Base-by-base conservation (phyloP, 345 rosid genomes). In the Lepidium aucheri region DNA sequence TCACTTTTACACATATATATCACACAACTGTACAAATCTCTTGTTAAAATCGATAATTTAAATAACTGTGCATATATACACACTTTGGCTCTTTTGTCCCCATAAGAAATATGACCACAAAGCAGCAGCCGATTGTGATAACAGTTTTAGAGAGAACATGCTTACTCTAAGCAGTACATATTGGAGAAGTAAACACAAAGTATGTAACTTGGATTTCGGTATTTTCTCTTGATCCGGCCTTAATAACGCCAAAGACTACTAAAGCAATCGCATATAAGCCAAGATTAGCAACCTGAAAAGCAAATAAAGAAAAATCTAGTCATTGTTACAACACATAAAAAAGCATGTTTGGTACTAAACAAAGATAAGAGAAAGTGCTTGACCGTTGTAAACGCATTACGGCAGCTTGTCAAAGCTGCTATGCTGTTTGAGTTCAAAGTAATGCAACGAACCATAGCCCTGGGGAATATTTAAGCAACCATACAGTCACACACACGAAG, bases 371-470 rank as follows among this genome's bases (percentile, higher is more conserved):
- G 46, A 43, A 74, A 63, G 67, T 67, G 66, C 41, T 73, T 40
- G 8, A 90, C 98, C 98, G 90, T 90, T 8, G 94, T 86, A 81
- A 93, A 93, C 56, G 98, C 98, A 71, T 93, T 93, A 6, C 96
- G 90, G 58, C 96, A 93, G 75, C 98, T 90, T 9, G 96, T 77
- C 79, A 90, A 74, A 24, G 78, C 94, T 65, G 86, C 96, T 73
- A 96, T 88, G 83, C 89, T 88, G 35, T 94, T 83, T 70, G 96
- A 83, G 81, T 90, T 83, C 71, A 88, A 70, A 0, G 98, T 84
- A 68, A 93, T 86, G 80, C 98, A 90, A 60, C 86, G 90, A 70
- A 93, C 86, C 96, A 93, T 86, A 17, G 96, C 86, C 97, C 97
- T 93, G 74, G 59, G 66, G 64, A 62, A 70, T 46, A 3, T 36